phyloP scores from a whole-genome alignment of 257 asterid genomes.

The Verbena officinalis region DNA sequence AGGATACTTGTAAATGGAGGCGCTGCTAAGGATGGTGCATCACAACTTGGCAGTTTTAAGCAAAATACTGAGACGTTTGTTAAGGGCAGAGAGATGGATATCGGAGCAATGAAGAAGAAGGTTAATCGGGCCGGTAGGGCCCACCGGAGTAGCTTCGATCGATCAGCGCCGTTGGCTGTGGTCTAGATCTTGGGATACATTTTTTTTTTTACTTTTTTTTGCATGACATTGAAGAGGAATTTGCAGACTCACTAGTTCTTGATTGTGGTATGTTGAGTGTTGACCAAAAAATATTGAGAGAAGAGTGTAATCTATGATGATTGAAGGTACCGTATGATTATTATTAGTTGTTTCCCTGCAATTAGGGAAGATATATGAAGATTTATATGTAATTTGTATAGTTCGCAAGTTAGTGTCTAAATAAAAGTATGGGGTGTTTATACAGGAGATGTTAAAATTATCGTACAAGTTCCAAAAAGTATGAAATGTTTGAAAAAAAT shows the following conservation, averaged over 20 bases:
- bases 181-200: slow-evolving; percentile 27
- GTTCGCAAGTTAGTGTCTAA: background rate
- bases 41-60: slow-evolving; percentile 23
- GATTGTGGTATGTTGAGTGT: background rate
- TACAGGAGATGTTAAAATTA: no score
- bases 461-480: no score
- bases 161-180: slow-evolving; percentile 46
- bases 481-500: background rate
- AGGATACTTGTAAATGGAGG: slow-evolving; percentile 65
- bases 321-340: no score
- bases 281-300: no score
- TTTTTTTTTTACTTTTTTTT: background rate
- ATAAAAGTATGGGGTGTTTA: background rate
- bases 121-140: slow-evolving; percentile 37
- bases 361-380: slow-evolving; percentile 15
- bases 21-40: slow-evolving; percentile 36
- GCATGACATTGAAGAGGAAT: background rate
- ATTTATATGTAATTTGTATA: background rate
- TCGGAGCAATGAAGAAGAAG: slow-evolving; percentile 43
- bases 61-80: slow-evolving; percentile 5
- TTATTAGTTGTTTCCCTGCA: slow-evolving; percentile 4
- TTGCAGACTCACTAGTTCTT: background rate
- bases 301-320: no score
- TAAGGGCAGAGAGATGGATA: slow-evolving; percentile 45
- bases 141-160: slow-evolving; percentile 54